Base-by-base conservation (phyloP, 2,329 filamentous ascomycete genomes). In the Cladophialophora psammophila region DNA sequence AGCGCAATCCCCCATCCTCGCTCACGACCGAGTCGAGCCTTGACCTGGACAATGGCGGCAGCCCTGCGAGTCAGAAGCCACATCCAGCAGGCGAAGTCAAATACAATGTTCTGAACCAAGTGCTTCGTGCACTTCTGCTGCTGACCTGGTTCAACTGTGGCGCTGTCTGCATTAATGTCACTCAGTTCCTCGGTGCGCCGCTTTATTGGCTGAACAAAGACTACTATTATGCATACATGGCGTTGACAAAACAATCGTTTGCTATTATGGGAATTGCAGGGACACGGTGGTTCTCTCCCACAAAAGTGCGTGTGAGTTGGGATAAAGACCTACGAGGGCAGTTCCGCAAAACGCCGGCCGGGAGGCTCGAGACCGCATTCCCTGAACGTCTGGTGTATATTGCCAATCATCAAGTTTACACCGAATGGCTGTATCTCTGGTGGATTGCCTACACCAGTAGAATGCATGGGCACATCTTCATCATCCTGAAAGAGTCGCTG, bases 351-450 rank as follows among this genome's bases (percentile, higher is more conserved):
- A 83, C 82, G 62, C 79, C 82, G 55, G 85, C 88, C 72, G 88
- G 88, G 8, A 82, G 83, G 63, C 76, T 90, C 53, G 81, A 84
- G 69, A 87, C 86, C 66, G 80, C 83, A 36, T 90, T 90, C 68
- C 84, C 87, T 1, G 84, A 89, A 69, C 82, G 88, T 15, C 77
- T 89, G 66, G 83, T 90, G 8, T 74, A 90, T 73, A 86, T 90
- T 76, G 84, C 87, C 6, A 90, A 90, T 66, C 88, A 90, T 72
- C 86, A 89, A 74, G 82, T 90, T 2, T 90, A 90, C 74, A 89
- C 87, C n/a, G 88, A 90, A 72, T 90, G 88, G 88, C 78, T 90
- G 13, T 90, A 90, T 74, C 80, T 90, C 2, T 90, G 88, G 88
- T 90, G 87, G 87, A 83, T 88, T 54, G 85, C 87, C 1, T 90